phyloP scores from a whole-genome alignment of 225 moss, liverwort and hornwort genomes.

The Antitrichia curtipendula region DNA sequence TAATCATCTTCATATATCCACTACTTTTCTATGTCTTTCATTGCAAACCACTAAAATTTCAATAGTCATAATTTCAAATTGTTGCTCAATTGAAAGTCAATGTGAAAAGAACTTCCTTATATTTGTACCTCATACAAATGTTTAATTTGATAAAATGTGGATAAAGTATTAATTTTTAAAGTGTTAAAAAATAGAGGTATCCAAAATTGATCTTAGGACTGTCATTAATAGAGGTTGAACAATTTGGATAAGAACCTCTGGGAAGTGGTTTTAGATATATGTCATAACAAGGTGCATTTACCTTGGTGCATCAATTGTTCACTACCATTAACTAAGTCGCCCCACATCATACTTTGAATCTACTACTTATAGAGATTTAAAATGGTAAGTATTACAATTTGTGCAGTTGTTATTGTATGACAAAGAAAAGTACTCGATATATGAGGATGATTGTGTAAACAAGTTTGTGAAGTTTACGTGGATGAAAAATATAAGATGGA shows the following conservation, averaged over 20 bases:
- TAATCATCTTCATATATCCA: rapidly evolving
- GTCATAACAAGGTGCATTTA: background rate
- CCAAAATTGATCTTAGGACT: rapidly evolving
- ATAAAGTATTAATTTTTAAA: background rate
- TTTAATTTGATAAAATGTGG: background rate
- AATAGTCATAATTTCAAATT: background rate
- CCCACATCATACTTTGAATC: background rate
- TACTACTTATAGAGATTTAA: background rate
- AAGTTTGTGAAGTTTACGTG: background rate
- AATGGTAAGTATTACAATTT: background rate
- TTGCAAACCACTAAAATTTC: background rate
- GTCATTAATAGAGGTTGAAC: background rate
- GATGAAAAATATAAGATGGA: too few species aligned
- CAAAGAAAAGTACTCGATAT: background rate
- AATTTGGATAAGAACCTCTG: background rate
- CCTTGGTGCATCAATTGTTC: background rate
- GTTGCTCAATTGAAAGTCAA: background rate
- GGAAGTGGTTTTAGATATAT: background rate
- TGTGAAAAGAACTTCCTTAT: background rate
- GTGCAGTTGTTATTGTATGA: background rate
- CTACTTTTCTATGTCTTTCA: background rate
- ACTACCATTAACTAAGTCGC: background rate
- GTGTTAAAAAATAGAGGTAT: background rate
- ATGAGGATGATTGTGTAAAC: background rate
- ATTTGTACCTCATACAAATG: too few species aligned